Percentiles rank a stretch among this genome's conserved stretches.
phyloP scores from a whole-genome alignment of 179 eudicot genomes.

The Vitellaria paradoxa region DNA sequence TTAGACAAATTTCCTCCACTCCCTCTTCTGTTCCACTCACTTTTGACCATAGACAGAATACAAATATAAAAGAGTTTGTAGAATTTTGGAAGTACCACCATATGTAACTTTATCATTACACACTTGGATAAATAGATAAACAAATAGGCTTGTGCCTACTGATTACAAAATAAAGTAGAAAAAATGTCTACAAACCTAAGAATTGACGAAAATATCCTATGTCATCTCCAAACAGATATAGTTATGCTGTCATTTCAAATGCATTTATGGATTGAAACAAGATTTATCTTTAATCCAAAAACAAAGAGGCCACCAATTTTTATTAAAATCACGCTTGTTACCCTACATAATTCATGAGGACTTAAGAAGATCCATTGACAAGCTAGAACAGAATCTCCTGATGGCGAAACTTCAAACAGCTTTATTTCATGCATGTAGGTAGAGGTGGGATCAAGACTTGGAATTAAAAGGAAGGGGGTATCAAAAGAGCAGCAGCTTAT shows the following conservation, averaged over 20 bases:
- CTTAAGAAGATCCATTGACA: slow-evolving; percentile 8
- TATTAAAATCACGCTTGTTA: neutral
- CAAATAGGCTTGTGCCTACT: neutral
- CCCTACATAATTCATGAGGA: neutral
- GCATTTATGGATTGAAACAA: neutral
- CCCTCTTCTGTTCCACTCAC: neutral
- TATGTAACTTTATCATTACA: neutral
- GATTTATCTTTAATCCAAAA: neutral
- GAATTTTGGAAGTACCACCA: neutral
- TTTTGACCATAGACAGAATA: neutral
- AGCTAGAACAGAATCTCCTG: neutral
- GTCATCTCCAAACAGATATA: neutral
- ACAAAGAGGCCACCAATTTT: neutral
- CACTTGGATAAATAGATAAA: neutral
- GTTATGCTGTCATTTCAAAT: neutral
- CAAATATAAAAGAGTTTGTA: neutral
- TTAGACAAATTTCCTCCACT: neutral
- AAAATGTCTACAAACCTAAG: neutral
- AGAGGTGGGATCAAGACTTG: neutral
- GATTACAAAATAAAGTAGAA: slow-evolving; percentile 6
- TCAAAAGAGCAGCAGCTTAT: neutral
- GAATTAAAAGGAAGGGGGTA: neutral
- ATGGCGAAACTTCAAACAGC: neutral
- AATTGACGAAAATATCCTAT: neutral
- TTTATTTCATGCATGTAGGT: neutral